phyloP scores from a whole-genome alignment of 2,329 filamentous ascomycete genomes.

The Helicocarpus griseus region DNA sequence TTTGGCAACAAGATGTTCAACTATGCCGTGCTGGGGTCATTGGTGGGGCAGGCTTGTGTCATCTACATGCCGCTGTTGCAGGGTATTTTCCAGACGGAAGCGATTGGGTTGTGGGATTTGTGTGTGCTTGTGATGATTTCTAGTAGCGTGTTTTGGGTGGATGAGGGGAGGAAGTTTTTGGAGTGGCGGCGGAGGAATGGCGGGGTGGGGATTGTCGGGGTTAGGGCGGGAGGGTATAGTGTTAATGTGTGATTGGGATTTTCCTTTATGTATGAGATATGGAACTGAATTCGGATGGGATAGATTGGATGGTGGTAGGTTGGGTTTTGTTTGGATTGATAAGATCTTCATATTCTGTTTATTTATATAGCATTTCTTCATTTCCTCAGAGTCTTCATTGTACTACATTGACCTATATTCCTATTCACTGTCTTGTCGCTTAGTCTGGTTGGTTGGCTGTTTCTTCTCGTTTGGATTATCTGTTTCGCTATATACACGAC shows the following conservation, averaged over 20 bases:
- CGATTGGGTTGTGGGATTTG: conserved; percentile 64
- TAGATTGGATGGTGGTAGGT: background rate
- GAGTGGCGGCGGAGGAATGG: conserved; percentile 18
- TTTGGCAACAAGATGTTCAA: conserved; percentile 92
- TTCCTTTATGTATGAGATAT: background rate
- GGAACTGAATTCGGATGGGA: background rate
- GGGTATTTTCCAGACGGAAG: conserved; percentile 91
- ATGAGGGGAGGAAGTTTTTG: conserved; percentile 74
- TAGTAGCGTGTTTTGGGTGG: conserved; percentile 89
- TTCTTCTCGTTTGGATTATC: too few relatives aligned
- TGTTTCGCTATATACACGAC: too few relatives aligned
- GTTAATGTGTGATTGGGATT: conserved; percentile 26
- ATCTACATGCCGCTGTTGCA: conserved; percentile 94
- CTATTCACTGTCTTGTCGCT: too few relatives aligned
- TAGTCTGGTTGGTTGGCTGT: too few relatives aligned
- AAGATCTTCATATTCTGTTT: too few relatives aligned
- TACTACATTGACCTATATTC: too few relatives aligned
- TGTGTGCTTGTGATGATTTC: conserved; percentile 62
- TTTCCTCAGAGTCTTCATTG: too few relatives aligned
- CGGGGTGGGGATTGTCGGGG: conserved; percentile 21
- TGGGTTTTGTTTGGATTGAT: background rate
- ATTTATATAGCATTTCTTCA: too few relatives aligned
- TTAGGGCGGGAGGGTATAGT: conserved; percentile 26
- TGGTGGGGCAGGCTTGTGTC: conserved; percentile 79
- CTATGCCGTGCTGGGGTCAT: conserved; percentile 77